Evolutionary conservation across 2,329 filamentous ascomycete species (phyloP).

Genomic region (Chalara sp.): DNA sequence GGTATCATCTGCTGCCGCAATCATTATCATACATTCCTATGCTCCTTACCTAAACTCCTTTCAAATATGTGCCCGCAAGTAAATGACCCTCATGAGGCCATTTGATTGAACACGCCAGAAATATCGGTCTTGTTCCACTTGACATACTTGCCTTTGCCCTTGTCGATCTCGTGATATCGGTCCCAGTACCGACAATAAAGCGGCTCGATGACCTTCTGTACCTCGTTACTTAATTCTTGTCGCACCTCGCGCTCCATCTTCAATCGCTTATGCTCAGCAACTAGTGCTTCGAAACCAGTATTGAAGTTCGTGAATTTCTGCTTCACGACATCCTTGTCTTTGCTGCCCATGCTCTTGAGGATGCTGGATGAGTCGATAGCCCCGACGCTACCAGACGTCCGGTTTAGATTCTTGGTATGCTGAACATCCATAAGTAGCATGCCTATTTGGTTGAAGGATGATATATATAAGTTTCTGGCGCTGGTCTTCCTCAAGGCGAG

Average conservation of each 20-base stretch:
- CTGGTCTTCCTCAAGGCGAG: conserved; percentile 90
- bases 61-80: neutral
- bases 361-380: conserved; percentile 71
- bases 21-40: neutral
- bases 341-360: conserved; percentile 74
- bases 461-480: conserved; percentile 32
- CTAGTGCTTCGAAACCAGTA: conserved; percentile 79
- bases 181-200: conserved; percentile 96
- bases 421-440: conserved; percentile 85
- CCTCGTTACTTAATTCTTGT: conserved; percentile 70
- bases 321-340: conserved; percentile 95
- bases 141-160: conserved; percentile 95
- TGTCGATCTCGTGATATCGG: conserved; percentile 94
- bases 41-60: neutral
- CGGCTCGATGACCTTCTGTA: conserved; percentile 87
- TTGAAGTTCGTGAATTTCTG: conserved; percentile 95
- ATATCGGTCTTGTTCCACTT: conserved; percentile 90
- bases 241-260: conserved; percentile 90
- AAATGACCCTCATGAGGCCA: too few species aligned
- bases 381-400: conserved; percentile 59
- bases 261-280: conserved; percentile 72
- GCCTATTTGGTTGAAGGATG: conserved; percentile 52
- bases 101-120: conserved; percentile 45
- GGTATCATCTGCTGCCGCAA: neutral
- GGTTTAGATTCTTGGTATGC: conserved; percentile 60